Evolutionary conservation across 2,329 filamentous ascomycete genomes (phyloP).

Genomic region (Colletotrichum cereale): DNA sequence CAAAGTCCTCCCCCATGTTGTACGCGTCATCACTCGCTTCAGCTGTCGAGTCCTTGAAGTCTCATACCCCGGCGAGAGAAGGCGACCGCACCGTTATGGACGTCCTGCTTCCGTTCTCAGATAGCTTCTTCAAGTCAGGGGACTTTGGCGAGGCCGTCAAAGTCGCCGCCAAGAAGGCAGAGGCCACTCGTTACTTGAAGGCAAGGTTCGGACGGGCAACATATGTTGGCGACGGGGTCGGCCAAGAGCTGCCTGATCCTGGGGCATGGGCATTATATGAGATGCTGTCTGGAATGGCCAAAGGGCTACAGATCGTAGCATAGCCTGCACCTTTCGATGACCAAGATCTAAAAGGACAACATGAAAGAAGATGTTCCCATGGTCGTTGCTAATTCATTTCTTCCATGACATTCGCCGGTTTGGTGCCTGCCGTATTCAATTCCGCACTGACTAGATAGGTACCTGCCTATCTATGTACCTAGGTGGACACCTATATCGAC

Average conservation of each 20-base stretch:
- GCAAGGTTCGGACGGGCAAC: constrained; percentile 47
- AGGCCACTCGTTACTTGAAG: constrained; percentile 46
- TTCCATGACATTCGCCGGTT: no score
- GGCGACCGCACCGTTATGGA: constrained; percentile 46
- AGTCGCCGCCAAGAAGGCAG: constrained; percentile 47
- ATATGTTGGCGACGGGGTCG: constrained; percentile 47
- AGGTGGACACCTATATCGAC: no score
- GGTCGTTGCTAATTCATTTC: no score
- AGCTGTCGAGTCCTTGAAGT: constrained; percentile 44
- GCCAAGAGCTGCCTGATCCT: constrained; percentile 47
- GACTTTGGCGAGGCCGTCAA: constrained; percentile 54
- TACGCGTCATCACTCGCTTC: constrained; percentile 43
- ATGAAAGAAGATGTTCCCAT: no score
- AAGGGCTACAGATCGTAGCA: background rate
- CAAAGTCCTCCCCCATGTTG: constrained; percentile 21
- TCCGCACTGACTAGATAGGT: no score
- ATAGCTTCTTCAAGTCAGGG: constrained; percentile 38
- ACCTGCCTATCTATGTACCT: no score
- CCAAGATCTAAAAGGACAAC: background rate
- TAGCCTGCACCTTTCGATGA: background rate
- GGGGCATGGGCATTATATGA: constrained; percentile 50
- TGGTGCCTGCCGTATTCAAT: no score
- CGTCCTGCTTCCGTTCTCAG: constrained; percentile 42
- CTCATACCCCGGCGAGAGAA: constrained; percentile 46
- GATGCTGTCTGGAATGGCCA: constrained; percentile 38